These are phyloP conservation scores for Solanum chiquidenum DNA, from an alignment of 257 asterid genomes.

Conservation along the genomic window DNA sequence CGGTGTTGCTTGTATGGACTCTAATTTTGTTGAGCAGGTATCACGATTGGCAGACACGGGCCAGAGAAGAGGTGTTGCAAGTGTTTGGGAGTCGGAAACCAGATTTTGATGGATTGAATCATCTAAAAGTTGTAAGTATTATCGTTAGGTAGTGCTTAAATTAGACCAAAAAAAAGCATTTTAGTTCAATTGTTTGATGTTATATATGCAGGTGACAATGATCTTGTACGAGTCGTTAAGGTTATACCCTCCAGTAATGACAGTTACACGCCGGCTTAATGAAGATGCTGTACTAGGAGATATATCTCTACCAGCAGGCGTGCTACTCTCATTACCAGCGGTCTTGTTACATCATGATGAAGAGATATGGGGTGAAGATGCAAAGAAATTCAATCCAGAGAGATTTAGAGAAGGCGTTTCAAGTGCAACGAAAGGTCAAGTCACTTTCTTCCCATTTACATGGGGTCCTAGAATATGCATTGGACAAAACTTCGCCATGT, in stretches of 20 bases:
- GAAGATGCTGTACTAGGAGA: background rate
- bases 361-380: background rate
- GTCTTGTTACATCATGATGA: background rate
- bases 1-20: slow-evolving; percentile 44
- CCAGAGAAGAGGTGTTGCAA: slow-evolving; percentile 25
- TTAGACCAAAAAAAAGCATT: too few relatives aligned
- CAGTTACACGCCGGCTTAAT: background rate
- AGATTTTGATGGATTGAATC: slow-evolving; percentile 14
- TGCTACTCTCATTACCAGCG: background rate
- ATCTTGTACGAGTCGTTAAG: background rate
- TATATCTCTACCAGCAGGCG: background rate
- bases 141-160: background rate
- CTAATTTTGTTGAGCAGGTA: slow-evolving; percentile 18
- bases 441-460: slow-evolving; percentile 17
- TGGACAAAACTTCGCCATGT: background rate
- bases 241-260: background rate
- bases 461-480: slow-evolving; percentile 29
- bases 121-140: slow-evolving; percentile 22
- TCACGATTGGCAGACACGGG: slow-evolving; percentile 26
- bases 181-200: background rate
- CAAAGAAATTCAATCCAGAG: background rate
- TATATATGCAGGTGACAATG: background rate
- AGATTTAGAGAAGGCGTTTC: background rate
- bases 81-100: slow-evolving; percentile 19
- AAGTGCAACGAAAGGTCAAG: background rate